Evolutionary conservation across 108 stramenopile genomes (phyloP).

Genomic region (Cyclostephanos tholiformis): DNA sequence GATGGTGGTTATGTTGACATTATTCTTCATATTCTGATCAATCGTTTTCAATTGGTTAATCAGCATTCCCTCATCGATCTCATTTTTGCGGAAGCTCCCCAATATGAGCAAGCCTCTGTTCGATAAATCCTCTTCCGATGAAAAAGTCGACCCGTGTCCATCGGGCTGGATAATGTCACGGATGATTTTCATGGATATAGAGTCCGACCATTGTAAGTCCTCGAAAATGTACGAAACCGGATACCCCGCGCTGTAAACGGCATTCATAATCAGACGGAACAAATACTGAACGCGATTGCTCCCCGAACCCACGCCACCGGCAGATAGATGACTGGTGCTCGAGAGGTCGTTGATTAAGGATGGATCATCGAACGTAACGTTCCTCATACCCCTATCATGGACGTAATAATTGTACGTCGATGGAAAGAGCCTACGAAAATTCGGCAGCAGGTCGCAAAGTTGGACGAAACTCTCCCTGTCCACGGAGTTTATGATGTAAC

Average conservation of each 20-base stretch:
- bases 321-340: background rate
- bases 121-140: background rate
- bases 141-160: background rate
- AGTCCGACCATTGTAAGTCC: slow-evolving; percentile 11
- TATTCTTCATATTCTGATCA: background rate
- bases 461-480: background rate
- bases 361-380: background rate
- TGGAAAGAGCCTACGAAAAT: background rate
- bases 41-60: background rate
- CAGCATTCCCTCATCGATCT: background rate
- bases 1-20: background rate
- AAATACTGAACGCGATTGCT: slow-evolving; percentile 12
- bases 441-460: slow-evolving; percentile 7
- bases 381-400: background rate
- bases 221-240: background rate
- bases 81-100: background rate
- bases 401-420: background rate
- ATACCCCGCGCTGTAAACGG: slow-evolving; percentile 1
- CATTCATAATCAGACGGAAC: slow-evolving; percentile 1
- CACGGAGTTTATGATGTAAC: slow-evolving; percentile 3
- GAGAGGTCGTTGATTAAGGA: background rate
- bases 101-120: background rate
- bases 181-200: background rate
- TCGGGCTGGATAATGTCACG: background rate
- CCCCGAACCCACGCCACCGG: background rate